Percentiles rank a stretch among this genome's conserved stretches.
These are phyloP conservation scores for Periconia macrospinosa DNA, from an alignment of 2,329 filamentous ascomycete species.

Conservation along the genomic window DNA sequence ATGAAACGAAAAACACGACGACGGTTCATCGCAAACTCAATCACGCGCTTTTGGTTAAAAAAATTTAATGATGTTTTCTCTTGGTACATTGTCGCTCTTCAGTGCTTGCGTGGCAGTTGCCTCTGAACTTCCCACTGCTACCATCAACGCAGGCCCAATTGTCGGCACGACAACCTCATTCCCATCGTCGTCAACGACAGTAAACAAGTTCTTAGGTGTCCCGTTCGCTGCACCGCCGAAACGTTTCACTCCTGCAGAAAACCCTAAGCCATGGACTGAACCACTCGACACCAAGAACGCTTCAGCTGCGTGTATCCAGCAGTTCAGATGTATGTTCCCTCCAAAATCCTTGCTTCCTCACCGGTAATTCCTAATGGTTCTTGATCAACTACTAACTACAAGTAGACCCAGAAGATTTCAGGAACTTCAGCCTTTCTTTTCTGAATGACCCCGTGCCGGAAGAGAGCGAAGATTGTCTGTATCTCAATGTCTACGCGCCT, in stretches of 20 bases:
- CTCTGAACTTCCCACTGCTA: conserved; percentile 21
- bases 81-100: not conserved
- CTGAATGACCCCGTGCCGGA: conserved; percentile 27
- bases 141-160: conserved; percentile 24
- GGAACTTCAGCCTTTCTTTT: conserved; percentile 13
- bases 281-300: conserved; percentile 18
- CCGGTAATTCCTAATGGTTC: not conserved
- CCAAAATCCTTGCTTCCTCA: too few relatives aligned
- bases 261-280: conserved; percentile 13
- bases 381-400: not conserved
- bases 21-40: too few relatives aligned
- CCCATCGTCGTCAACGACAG: conserved; percentile 16
- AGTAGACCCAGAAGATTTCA: conserved; percentile 19
- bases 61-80: not conserved
- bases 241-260: conserved; percentile 24
- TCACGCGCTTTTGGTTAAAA: not conserved
- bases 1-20: too few relatives aligned
- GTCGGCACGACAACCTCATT: conserved; percentile 30
- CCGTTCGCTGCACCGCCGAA: conserved; percentile 33
- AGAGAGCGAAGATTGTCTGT: conserved; percentile 45
- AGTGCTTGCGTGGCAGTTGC: not conserved
- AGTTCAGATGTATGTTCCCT: conserved; percentile 21
- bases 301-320: conserved; percentile 28
- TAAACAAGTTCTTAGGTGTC: conserved; percentile 35
- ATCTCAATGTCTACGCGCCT: conserved; percentile 43